phyloP scores from a whole-genome alignment of 805 yeast genomes.

The Pichia kluyveri region DNA sequence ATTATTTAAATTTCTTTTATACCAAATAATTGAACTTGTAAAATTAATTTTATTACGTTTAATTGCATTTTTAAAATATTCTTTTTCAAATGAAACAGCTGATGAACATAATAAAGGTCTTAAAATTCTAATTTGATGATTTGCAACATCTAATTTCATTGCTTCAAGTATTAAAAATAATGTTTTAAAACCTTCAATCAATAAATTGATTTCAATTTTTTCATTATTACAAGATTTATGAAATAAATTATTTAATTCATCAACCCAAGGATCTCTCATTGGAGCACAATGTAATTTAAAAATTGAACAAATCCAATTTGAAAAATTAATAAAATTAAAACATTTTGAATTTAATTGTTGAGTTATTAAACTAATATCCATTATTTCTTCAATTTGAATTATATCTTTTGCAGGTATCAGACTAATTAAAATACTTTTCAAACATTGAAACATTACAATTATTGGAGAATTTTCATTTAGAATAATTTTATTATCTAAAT shows the following conservation, averaged over 20 bases:
- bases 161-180: conserved; percentile 82
- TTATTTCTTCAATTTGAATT: conserved; percentile 52
- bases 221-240: conserved; percentile 30
- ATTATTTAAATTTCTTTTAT: conserved; percentile 27
- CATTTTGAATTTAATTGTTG: conserved; percentile 68
- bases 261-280: conserved; percentile 87
- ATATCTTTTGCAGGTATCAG: conserved; percentile 74
- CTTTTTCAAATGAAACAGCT: conserved; percentile 82
- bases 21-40: conserved; percentile 60
- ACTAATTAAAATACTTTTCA: conserved; percentile 65
- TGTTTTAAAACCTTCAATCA: conserved; percentile 70
- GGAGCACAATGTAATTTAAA: conserved; percentile 93
- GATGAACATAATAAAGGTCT: conserved; percentile 80
- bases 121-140: conserved; percentile 81
- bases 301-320: conserved; percentile 66
- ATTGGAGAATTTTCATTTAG: conserved; percentile 27
- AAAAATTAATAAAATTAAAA: conserved; percentile 62
- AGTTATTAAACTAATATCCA: conserved; percentile 66
- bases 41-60: conserved; percentile 51
- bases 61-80: conserved; percentile 55
- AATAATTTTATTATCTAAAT: conserved; percentile 7
- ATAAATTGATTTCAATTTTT: conserved; percentile 23
- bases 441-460: conserved; percentile 66
- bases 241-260: conserved; percentile 62
- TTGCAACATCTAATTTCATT: conserved; percentile 91